Evolutionary conservation across 345 rosid species (phyloP).

Genomic region (Populus alba): DNA sequence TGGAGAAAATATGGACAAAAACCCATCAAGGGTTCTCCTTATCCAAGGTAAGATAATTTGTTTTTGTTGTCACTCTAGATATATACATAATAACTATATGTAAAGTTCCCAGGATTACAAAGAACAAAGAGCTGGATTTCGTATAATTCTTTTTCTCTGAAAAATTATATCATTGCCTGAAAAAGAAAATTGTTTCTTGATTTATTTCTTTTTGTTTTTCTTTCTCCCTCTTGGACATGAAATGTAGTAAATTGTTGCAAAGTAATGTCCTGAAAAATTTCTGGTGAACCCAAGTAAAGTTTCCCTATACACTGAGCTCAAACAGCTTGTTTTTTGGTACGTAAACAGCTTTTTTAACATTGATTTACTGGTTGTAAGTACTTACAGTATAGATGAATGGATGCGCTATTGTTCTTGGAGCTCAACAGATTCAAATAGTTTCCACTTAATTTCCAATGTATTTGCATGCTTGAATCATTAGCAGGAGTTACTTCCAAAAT

Average conservation of each 20-base stretch:
- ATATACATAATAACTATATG: background rate
- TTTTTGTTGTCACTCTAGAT: background rate
- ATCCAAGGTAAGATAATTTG: conserved; percentile 14
- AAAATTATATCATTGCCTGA: background rate
- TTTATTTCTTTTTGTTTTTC: background rate
- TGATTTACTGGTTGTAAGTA: background rate
- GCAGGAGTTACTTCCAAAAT: background rate
- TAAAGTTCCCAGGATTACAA: conserved; percentile 3
- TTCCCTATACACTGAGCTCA: background rate
- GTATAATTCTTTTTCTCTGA: background rate
- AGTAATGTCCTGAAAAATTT: background rate
- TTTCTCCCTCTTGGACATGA: background rate
- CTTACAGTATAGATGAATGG: background rate
- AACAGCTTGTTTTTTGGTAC: background rate
- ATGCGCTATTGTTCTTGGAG: background rate
- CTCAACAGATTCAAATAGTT: background rate
- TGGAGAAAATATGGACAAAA: conserved; percentile 36
- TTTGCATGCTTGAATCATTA: background rate
- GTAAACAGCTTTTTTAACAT: background rate
- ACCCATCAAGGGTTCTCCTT: conserved; percentile 33
- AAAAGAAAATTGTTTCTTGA: background rate
- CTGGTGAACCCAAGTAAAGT: background rate
- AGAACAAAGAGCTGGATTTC: conserved; percentile 9
- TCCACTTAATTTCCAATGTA: background rate
- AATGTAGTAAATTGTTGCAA: background rate